phyloP scores from a whole-genome alignment of 345 rosid genomes.

The Citrus sp. region DNA sequence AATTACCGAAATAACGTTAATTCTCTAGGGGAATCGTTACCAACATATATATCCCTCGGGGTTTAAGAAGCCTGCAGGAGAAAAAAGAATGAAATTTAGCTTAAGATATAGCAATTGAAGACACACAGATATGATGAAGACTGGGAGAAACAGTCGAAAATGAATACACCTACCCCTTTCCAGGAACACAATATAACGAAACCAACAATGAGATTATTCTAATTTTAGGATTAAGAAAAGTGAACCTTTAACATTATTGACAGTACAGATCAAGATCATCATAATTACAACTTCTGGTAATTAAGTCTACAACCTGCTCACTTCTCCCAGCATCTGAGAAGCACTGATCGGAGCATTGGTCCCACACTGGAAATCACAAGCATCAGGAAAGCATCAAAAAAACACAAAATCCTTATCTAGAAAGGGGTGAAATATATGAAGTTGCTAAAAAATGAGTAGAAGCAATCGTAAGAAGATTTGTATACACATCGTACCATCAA shows the following conservation, averaged over 20 bases:
- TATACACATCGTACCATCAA: conserved; percentile 66
- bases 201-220: not conserved
- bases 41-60: conserved; percentile 87
- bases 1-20: not conserved
- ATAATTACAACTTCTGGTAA: conserved; percentile 4
- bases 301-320: conserved; percentile 67
- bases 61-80: conserved; percentile 74
- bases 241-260: not conserved
- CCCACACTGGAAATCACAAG: conserved; percentile 61
- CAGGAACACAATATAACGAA: not conserved
- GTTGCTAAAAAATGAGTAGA: conserved; percentile 10
- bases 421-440: not conserved
- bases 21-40: conserved; percentile 41
- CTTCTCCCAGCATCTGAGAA: conserved; percentile 85
- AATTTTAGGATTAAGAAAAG: not conserved
- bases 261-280: not conserved
- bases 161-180: not conserved
- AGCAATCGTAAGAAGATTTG: conserved; percentile 16
- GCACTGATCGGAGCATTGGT: conserved; percentile 78
- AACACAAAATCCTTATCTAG: not conserved
- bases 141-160: not conserved
- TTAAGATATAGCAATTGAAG: not conserved
- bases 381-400: conserved; percentile 12
- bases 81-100: conserved; percentile 13
- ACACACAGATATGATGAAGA: not conserved